Percentiles rank a stretch among this genome's conserved stretches.
phyloP scores from a whole-genome alignment of 768 basidiomycete genomes.

The Boletus sp. region DNA sequence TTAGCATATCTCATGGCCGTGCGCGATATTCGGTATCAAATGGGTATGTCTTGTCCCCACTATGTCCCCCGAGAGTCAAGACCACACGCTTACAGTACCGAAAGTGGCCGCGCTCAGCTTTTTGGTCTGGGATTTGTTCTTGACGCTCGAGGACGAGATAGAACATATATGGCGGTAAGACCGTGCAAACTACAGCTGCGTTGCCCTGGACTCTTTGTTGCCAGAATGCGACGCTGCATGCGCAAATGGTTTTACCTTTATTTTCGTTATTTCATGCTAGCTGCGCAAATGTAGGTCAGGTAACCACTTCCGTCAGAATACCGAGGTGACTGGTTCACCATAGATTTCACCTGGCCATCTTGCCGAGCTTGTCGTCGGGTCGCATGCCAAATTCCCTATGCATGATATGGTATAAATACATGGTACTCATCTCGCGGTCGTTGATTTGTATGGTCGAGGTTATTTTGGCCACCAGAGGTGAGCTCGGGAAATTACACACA shows the following conservation, averaged over 20 bases:
- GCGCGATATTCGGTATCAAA: slow-evolving; percentile 6
- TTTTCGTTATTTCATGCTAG: slow-evolving; percentile 15
- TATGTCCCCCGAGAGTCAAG: not conserved
- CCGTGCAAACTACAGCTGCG: no score
- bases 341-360: slow-evolving; percentile 11
- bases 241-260: slow-evolving; percentile 19
- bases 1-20: slow-evolving; percentile 2
- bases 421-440: not conserved
- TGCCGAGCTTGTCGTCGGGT: slow-evolving; percentile 10
- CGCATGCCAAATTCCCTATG: slow-evolving; percentile 8
- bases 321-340: not conserved
- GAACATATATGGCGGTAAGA: slow-evolving; percentile 32
- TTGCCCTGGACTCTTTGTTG: not conserved
- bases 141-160: slow-evolving; percentile 24
- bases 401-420: slow-evolving; percentile 10
- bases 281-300: slow-evolving; percentile 6
- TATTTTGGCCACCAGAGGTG: slow-evolving; percentile 26
- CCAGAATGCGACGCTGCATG: slow-evolving; percentile 9
- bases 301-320: not conserved
- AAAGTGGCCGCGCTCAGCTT: slow-evolving; percentile 28
- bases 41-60: not conserved
- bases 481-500: not conserved
- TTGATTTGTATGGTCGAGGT: slow-evolving; percentile 17
- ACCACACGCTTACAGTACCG: not conserved
- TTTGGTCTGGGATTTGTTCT: slow-evolving; percentile 27